Base-by-base conservation (phyloP, 306 rosid species). In the Cucurbita argyrosperma region DNA sequence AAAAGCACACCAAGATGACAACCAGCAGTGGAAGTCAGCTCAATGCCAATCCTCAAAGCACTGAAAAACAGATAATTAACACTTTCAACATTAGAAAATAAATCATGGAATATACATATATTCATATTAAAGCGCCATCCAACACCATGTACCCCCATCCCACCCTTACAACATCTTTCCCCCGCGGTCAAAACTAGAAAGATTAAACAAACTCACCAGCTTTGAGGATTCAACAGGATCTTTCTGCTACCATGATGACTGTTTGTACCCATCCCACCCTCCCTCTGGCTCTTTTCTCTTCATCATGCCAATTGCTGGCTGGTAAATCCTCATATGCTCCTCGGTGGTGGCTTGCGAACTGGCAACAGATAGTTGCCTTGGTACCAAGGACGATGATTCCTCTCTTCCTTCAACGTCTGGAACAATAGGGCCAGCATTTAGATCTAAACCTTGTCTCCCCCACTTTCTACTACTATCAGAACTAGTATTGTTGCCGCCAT, bases 221-320 rank as follows among this genome's bases (percentile, higher is more conserved):
- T 78, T 80, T 72, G 75, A 40, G 67, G 77, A 74, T 43, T 58
- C 40, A 37, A 51, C 45, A 13, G 71, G 46, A 61, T 30, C 73
- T 62, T 76, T 65, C 75, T 84, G 86, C 72, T 82, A 86, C 91
- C 93, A 88, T 4, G 90, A 77, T 50, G 86, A 74, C 67, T 83
- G 87, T 80, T 83, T 88, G 84, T 82, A 86, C 79, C 84, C 78
- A 70, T 90, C 90, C 86, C 86, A 79, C 51, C 96, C 93, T 15
- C 89, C 86, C 69, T 90, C 96, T 12, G 93, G 91, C 67, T 90
- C 95, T 88, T 88, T 90, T 75, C 90, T 82, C 83, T 88, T 90
- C 42, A 81, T 80, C 45, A 79, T 76, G 76, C 91, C 77, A 52
- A 85, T 80, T 38, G 79, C 76, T 74, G 84, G 63, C 76, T 86